Evolutionary conservation across 2,329 filamentous ascomycete species (phyloP), one percentile per base, ranked within the genome.

Genomic region (Alternaria gaisen): DNA sequence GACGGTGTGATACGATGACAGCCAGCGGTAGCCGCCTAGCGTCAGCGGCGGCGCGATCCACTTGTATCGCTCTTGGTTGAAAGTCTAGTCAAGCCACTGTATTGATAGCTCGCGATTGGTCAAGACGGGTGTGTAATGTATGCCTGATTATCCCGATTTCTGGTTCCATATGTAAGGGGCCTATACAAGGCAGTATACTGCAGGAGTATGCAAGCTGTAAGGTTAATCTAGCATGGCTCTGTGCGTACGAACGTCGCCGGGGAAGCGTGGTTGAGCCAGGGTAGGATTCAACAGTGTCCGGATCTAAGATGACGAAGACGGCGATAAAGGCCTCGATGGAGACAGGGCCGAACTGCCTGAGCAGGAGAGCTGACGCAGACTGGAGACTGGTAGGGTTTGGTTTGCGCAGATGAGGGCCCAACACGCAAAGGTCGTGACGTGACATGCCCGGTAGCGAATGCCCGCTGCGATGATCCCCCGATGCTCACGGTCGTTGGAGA

Each of bases 161-260:
- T 63, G 22, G 48, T 34, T 22, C 26, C 47, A 28, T 55, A 58
- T 64, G 65, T 59, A 65, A 67, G 67, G 67, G 68, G 58, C 65
- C 59, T 54, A 44, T 53, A 30, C 52, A 58, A 56, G 53, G 43
- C 63, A 52, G 63, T 58, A 56, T 44, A 60, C 61, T 69, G 65
- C 67, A 71, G 64, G 60, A 65, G 60, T 16, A 40, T 43, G 58
- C 47, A 59, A 58, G 54, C 63, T 60, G 42, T 55, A 63, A 65
- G 62, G 64, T 71, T 69, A 68, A 72, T 73, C 68, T 70, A 69
- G 66, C 56, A 61, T 53, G 58, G 66, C 65, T 68, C 70, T 72
- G 71, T 73, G 72, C 66, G 69, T 67, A 66, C 61, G 68, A 70
- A 75, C 70, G 67, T 71, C 57, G 70, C 64, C 70, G 54, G 61